Evolutionary conservation across 768 basidiomycete genomes (phyloP).

Genomic region (Suillus brevipes): DNA sequence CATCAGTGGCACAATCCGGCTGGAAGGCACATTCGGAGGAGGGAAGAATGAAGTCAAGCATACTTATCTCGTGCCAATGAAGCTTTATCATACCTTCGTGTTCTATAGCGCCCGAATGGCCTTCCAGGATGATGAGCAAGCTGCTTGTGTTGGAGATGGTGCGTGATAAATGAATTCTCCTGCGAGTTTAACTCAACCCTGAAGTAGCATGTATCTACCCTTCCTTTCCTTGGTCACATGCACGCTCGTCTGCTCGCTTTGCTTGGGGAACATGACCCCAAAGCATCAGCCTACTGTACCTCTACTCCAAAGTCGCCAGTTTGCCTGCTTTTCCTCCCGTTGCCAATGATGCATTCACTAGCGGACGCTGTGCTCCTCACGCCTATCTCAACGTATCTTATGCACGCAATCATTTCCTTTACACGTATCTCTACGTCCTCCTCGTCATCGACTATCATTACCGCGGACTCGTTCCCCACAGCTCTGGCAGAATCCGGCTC

Average conservation of each 20-base stretch:
- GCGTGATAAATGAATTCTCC: slow-evolving; percentile 28
- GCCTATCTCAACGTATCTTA: slow-evolving; percentile 60
- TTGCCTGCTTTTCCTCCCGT: slow-evolving; percentile 45
- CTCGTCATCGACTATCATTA: slow-evolving; percentile 11
- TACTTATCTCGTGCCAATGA: slow-evolving; percentile 39
- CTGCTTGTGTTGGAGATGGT: slow-evolving; percentile 72
- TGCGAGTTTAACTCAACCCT: neutral
- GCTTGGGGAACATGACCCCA: neutral
- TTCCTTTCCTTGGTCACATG: slow-evolving; percentile 46
- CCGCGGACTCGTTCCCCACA: slow-evolving; percentile 23
- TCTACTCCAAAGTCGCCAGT: slow-evolving; percentile 14
- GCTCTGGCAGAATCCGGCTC: slow-evolving; percentile 34
- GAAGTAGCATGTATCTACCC: slow-evolving; percentile 53
- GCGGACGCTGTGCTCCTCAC: slow-evolving; percentile 40
- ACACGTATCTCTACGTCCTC: slow-evolving; percentile 27
- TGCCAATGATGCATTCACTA: slow-evolving; percentile 35
- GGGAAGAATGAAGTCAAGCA: slow-evolving; percentile 25
- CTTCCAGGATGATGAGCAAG: slow-evolving; percentile 65
- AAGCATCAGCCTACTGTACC: neutral
- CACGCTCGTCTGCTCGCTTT: slow-evolving; percentile 39
- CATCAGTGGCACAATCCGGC: slow-evolving; percentile 52
- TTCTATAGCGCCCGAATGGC: slow-evolving; percentile 42
- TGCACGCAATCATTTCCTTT: slow-evolving; percentile 50
- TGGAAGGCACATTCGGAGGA: slow-evolving; percentile 48
- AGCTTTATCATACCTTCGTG: slow-evolving; percentile 49